These are phyloP conservation scores for Bolboschoenoplectus hybrid DNA, from an alignment of 202 grass and related monocot genomes.

Conservation along the genomic window DNA sequence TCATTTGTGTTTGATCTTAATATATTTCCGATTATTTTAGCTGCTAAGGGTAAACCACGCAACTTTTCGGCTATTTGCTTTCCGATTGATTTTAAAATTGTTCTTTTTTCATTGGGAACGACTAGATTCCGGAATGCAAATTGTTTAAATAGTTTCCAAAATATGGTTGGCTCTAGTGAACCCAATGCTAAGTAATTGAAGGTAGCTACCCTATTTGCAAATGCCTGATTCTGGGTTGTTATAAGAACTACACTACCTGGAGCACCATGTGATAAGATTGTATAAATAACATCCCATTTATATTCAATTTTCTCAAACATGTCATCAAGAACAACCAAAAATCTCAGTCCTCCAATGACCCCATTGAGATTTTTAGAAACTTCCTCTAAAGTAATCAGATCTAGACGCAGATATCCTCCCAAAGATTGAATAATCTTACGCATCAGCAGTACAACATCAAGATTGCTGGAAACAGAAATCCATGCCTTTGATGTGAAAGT, in stretches of 20 bases:
- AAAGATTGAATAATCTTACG: constrained; percentile 35
- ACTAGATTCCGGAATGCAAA: constrained; percentile 36
- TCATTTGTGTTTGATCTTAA: constrained; percentile 25
- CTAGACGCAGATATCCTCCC: background rate
- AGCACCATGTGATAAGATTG: constrained; percentile 29
- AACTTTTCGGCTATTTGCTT: constrained; percentile 45
- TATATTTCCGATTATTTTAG: constrained; percentile 42
- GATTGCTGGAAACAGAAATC: constrained; percentile 44
- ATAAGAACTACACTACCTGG: constrained; percentile 58
- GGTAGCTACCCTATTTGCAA: constrained; percentile 22
- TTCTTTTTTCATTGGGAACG: background rate
- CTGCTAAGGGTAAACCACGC: constrained; percentile 45
- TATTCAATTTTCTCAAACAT: constrained; percentile 25
- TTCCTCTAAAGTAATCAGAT: background rate
- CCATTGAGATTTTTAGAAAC: constrained; percentile 8
- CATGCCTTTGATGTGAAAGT: constrained; percentile 52
- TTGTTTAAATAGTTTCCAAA: constrained; percentile 48
- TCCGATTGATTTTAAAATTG: constrained; percentile 41
- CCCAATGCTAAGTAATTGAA: constrained; percentile 35
- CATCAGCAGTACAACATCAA: constrained; percentile 15
- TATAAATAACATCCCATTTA: constrained; percentile 42
- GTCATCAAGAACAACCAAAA: constrained; percentile 64
- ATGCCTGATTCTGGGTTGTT: constrained; percentile 49
- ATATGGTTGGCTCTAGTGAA: constrained; percentile 30
- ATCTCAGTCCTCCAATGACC: constrained; percentile 34